Percentiles rank a stretch among this genome's conserved stretches.
Conservation (phyloP, 176 grass and related monocot species). For the Tuctoria greenei region DNA sequence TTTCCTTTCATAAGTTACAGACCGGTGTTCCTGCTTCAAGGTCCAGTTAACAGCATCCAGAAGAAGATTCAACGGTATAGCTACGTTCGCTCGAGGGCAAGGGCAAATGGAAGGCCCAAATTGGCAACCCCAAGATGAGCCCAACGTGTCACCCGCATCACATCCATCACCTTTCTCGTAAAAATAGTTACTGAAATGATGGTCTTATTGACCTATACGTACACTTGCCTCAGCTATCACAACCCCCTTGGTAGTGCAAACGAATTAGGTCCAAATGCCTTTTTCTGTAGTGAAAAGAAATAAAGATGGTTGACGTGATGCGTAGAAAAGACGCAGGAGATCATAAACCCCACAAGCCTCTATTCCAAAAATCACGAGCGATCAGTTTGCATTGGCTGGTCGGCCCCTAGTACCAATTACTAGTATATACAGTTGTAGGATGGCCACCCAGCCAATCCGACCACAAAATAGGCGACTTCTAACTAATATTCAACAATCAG, state of each 20-base stretch:
- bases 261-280: slow-evolving; percentile 36
- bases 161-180: slow-evolving; percentile 31
- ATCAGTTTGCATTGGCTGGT: background rate
- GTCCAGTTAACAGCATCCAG: background rate
- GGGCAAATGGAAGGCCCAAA: slow-evolving; percentile 44
- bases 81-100: slow-evolving; percentile 1
- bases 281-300: slow-evolving; percentile 16
- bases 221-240: background rate
- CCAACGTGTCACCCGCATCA: slow-evolving; percentile 55
- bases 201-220: slow-evolving; percentile 16
- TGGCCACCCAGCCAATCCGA: background rate
- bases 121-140: slow-evolving; percentile 37
- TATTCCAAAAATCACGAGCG: background rate
- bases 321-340: slow-evolving; percentile 8
- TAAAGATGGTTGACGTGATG: slow-evolving; percentile 23
- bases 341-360: background rate
- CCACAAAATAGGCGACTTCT: background rate
- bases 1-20: background rate
- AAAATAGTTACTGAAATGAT: slow-evolving; percentile 35
- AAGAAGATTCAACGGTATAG: slow-evolving; percentile 2
- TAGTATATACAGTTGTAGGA: background rate
- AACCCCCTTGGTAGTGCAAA: slow-evolving; percentile 23
- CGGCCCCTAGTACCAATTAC: too few species aligned
- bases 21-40: background rate
- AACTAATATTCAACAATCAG: background rate